Evolutionary conservation across 1,284 basidiomycete species (phyloP).

Genomic region (Naganishia liquefaciens): DNA sequence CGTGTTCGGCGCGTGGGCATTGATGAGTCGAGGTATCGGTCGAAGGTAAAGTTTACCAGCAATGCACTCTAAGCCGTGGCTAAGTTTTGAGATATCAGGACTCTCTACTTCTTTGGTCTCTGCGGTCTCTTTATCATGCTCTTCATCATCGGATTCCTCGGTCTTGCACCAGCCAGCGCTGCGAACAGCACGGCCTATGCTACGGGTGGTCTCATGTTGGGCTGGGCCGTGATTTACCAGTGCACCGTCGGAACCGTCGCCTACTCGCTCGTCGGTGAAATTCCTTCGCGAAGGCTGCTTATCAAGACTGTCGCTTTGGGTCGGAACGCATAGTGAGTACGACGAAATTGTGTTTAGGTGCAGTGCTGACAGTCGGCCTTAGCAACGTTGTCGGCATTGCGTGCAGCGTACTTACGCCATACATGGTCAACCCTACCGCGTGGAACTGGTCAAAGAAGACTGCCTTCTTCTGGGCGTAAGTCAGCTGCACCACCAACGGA

Average conservation of each 20-base stretch:
- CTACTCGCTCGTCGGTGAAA: constrained; percentile 57
- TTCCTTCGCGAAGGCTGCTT: constrained; percentile 56
- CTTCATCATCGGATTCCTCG: constrained; percentile 57
- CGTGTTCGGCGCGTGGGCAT: constrained; percentile 48
- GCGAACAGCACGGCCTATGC: constrained; percentile 45
- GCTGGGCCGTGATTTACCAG: constrained; percentile 54
- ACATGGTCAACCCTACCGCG: constrained; percentile 55
- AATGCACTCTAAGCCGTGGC: not conserved
- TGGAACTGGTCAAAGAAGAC: constrained; percentile 54
- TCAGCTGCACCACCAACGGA: not conserved
- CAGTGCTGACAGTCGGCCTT: constrained; percentile 33
- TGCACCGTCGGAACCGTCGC: constrained; percentile 48
- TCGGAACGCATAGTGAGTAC: constrained; percentile 48
- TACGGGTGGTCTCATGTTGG: constrained; percentile 54
- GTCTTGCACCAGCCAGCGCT: constrained; percentile 46
- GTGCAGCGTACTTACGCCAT: constrained; percentile 52
- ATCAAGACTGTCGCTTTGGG: constrained; percentile 60
- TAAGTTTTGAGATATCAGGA: constrained; percentile 35
- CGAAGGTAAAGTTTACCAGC: constrained; percentile 40
- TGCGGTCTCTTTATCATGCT: constrained; percentile 54
- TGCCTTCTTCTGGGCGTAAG: constrained; percentile 36
- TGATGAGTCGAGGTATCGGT: constrained; percentile 53
- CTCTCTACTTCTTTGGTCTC: constrained; percentile 57
- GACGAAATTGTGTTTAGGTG: constrained; percentile 3
- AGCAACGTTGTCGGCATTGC: constrained; percentile 56